Percentiles rank a stretch among this genome's conserved stretches.
phyloP scores from a whole-genome alignment of 2,329 filamentous ascomycete genomes.

The Pseudogymnoascus sp. region DNA sequence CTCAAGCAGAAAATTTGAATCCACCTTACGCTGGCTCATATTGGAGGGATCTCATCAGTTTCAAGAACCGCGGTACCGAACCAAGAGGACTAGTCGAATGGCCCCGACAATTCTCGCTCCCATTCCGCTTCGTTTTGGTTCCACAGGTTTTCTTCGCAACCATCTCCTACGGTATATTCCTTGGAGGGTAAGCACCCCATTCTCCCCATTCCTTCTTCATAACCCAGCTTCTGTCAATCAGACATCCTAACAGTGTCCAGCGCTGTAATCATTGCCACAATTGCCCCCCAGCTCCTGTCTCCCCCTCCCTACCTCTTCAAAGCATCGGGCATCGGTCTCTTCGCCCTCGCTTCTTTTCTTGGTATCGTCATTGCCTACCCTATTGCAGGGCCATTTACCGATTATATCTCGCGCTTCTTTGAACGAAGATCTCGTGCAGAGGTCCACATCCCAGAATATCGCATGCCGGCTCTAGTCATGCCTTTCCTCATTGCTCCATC shows the following conservation, averaged over 20 bases:
- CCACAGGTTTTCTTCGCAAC: slow-evolving; percentile 18
- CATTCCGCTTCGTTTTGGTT: slow-evolving; percentile 20
- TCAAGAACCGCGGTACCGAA: slow-evolving; percentile 20
- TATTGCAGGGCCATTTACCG: slow-evolving; percentile 24
- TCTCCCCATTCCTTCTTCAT: background rate
- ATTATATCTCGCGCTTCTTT: slow-evolving; percentile 30
- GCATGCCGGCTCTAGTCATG: slow-evolving; percentile 32
- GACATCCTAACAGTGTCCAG: slow-evolving; percentile 11
- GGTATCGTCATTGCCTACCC: slow-evolving; percentile 25
- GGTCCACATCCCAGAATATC: slow-evolving; percentile 34
- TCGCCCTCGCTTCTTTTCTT: slow-evolving; percentile 28
- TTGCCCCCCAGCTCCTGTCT: slow-evolving; percentile 23
- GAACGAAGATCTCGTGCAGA: slow-evolving; percentile 27
- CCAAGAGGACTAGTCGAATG: slow-evolving; percentile 15
- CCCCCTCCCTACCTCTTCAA: slow-evolving; percentile 30
- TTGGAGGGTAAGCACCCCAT: slow-evolving; percentile 16
- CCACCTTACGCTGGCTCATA: slow-evolving; percentile 24
- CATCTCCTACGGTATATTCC: slow-evolving; percentile 18
- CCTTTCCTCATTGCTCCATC: slow-evolving; percentile 31
- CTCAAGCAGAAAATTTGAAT: slow-evolving; percentile 13
- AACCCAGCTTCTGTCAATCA: background rate
- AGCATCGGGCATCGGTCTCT: slow-evolving; percentile 20
- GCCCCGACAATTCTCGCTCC: slow-evolving; percentile 19
- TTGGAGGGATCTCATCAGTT: slow-evolving; percentile 25
- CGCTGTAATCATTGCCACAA: slow-evolving; percentile 23